Evolutionary conservation across 2,329 filamentous ascomycete species (phyloP), one percentile per base, ranked within the genome.

Genomic region (Claviceps maximensis): DNA sequence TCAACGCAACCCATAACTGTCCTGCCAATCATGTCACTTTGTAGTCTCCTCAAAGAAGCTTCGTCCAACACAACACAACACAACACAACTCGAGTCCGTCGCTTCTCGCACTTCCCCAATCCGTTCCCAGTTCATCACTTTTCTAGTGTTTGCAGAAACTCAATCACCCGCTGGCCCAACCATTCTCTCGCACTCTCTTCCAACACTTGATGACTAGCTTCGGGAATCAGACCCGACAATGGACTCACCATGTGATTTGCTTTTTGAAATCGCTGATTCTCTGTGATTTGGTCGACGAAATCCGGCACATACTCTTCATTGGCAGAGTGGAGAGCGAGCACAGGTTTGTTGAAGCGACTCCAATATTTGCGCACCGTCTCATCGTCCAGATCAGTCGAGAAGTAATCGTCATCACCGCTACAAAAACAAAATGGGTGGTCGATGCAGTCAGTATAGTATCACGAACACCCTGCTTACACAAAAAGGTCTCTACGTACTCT

Each of bases 351-450:
- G 53, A 88, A 71, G 49, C 69, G 70, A 3, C 82, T 77, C 76
- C 91, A 95, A n/a, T 83, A 84, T 15, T 65, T 65, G 25, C 67
- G 62, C 7, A 89, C 70, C 19, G 74, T 71, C 33, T 78, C 72
- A 33, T 75, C 69, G 0, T 71, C 66, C n/a, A 93, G 69, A 63
- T 93, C 86, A 2, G 81, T 83, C n/a, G 86, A 90, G 69, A 95
- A 95, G 63, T 86, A 88, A 64, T 95, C 90, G 64, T 96, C 90
- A 54, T 87, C 84, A 10, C 84, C 86, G 5, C 81, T 79, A 31
- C 10, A 49, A 42, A 12, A 31, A 31, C 10, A 49, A 42, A 12
- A 31, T 9, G 17, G 15, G 33, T 46, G 41, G 25, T 33, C n/a
- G 52, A 38, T 19, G 9, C 6, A n/a, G 25, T 48, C 29, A 38